Percentiles rank a stretch among this genome's conserved stretches.
Conservation (phyloP, 495 filamentous ascomycete species). For the Penicillium soppii region DNA sequence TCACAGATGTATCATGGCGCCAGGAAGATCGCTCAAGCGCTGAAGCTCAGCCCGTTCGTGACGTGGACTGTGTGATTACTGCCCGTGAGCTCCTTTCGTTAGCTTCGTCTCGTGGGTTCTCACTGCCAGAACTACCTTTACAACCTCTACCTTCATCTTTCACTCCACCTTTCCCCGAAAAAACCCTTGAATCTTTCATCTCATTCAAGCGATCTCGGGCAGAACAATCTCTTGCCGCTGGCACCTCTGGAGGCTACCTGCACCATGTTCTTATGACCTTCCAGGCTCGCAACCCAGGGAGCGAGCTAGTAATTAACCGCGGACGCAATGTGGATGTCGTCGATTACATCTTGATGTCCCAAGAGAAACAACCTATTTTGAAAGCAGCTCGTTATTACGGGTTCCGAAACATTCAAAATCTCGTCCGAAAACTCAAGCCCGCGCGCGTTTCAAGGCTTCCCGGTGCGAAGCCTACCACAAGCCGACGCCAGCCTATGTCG, state of each 20-base stretch:
- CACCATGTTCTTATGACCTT: constrained; percentile 75
- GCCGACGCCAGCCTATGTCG: constrained; percentile 37
- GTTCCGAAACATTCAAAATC: constrained; percentile 96
- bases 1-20: constrained; percentile 79
- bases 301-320: constrained; percentile 62
- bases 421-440: constrained; percentile 87
- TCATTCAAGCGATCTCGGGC: constrained; percentile 42
- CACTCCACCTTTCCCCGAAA: constrained; percentile 63
- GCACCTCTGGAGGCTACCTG: constrained; percentile 88
- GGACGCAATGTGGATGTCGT: constrained; percentile 89
- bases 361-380: constrained; percentile 60
- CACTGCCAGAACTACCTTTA: constrained; percentile 67
- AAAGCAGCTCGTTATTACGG: constrained; percentile 91
- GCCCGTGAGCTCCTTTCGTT: constrained; percentile 88
- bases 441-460: constrained; percentile 71
- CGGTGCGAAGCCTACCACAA: constrained; percentile 57
- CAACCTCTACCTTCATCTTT: constrained; percentile 41
- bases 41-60: constrained; percentile 59
- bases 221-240: constrained; percentile 43
- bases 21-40: constrained; percentile 16
- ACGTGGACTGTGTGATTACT: constrained; percentile 97
- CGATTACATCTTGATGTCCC: constrained; percentile 67
- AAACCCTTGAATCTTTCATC: constrained; percentile 65
- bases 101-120: constrained; percentile 71
- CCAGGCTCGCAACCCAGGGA: constrained; percentile 65